Evolutionary conservation across 169 alveolate species (phyloP).

Genomic region (Cryptosporidium tyzzeri): DNA sequence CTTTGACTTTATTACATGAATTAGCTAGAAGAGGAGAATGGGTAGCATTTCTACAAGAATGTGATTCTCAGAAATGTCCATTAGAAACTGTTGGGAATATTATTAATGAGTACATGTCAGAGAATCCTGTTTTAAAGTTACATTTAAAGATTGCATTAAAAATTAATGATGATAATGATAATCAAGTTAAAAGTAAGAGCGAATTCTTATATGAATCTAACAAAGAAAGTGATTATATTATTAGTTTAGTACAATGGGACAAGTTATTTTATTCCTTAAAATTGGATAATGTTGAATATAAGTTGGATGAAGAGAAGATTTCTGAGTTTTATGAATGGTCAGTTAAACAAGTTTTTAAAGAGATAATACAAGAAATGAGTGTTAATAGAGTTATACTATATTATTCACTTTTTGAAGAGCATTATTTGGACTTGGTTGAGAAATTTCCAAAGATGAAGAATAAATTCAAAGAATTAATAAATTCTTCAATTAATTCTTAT

Average conservation of each 20-base stretch:
- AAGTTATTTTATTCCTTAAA: background rate
- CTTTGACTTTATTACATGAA: conserved; percentile 86
- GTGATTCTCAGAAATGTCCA: conserved; percentile 87
- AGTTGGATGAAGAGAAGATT: background rate
- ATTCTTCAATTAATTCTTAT: conserved; percentile 20
- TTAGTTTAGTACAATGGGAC: conserved; percentile 26
- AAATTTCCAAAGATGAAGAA: background rate
- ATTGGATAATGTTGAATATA: background rate
- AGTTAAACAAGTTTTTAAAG: conserved; percentile 3
- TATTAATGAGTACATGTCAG: conserved; percentile 85
- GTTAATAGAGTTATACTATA: background rate
- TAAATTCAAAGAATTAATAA: background rate
- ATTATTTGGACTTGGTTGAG: background rate
- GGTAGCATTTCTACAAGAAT: conserved; percentile 86
- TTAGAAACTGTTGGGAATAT: conserved; percentile 84
- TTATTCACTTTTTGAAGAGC: conserved; percentile 32
- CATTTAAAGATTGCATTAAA: conserved; percentile 72
- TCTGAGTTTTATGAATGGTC: conserved; percentile 45
- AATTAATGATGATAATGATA: conserved; percentile 1
- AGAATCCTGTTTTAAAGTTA: conserved; percentile 78
- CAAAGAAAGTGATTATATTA: conserved; percentile 39
- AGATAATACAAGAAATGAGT: conserved; percentile 20
- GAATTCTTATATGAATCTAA: conserved; percentile 16
- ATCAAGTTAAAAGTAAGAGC: too few relatives aligned
- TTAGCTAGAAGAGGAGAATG: conserved; percentile 88